Evolutionary conservation across 768 basidiomycete species (phyloP).

Genomic region (Strobilomyces confusus): DNA sequence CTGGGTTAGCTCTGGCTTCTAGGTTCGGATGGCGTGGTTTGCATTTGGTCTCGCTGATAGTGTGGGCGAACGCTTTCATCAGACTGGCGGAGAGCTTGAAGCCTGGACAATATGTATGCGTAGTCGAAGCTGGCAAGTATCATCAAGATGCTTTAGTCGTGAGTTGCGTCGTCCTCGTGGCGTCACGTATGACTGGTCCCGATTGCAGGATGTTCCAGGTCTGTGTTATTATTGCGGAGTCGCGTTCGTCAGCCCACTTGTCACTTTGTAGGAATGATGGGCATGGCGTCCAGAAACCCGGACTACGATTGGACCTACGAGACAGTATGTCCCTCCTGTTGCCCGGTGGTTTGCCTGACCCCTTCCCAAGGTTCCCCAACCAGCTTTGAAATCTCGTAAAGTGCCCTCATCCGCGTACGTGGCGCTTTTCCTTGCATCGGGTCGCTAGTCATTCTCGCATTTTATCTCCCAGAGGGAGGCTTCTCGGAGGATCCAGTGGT

Average conservation of each 20-base stretch:
- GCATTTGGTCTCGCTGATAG: neutral
- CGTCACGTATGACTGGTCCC: neutral
- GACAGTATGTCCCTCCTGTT: slow-evolving; percentile 5
- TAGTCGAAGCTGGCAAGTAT: slow-evolving; percentile 16
- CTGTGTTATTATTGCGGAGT: neutral
- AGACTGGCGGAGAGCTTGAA: slow-evolving; percentile 14
- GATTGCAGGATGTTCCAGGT: slow-evolving; percentile 17
- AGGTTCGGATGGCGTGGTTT: neutral
- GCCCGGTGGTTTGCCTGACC: neutral
- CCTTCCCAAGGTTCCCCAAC: slow-evolving; percentile 12
- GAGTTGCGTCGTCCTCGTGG: neutral
- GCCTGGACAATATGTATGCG: slow-evolving; percentile 14
- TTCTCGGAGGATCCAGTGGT: slow-evolving; percentile 19
- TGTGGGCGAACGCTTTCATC: neutral
- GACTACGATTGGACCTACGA: slow-evolving; percentile 19
- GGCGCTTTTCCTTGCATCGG: neutral
- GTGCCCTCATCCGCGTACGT: slow-evolving; percentile 5
- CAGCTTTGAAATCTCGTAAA: slow-evolving; percentile 1
- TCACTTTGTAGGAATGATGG: slow-evolving; percentile 1
- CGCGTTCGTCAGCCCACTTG: too few species aligned
- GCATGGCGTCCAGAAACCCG: neutral
- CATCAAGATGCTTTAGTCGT: slow-evolving; percentile 11
- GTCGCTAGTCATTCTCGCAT: neutral
- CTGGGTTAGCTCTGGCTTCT: slow-evolving; percentile 16
- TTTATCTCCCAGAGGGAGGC: slow-evolving; percentile 11